phyloP scores from a whole-genome alignment of 108 stramenopile genomes.

The Cyclotella choctawhatcheeana region DNA sequence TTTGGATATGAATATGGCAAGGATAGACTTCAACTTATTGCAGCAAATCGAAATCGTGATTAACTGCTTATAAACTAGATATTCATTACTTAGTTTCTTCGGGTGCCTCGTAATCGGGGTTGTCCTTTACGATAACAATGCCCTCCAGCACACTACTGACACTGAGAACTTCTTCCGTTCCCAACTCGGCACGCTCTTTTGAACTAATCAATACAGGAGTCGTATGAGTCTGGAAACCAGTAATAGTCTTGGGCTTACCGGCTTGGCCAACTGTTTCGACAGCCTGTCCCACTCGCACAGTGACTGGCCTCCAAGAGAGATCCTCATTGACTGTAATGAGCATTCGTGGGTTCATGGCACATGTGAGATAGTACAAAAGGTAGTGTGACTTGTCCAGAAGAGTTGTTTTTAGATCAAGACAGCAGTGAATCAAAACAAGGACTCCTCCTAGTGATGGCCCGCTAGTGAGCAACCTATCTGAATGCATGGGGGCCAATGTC shows the following conservation, averaged over 20 bases:
- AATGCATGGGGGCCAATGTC: conserved; percentile 95
- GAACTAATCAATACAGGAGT: conserved; percentile 96
- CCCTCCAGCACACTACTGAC: conserved; percentile 93
- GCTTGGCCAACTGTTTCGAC: conserved; percentile 99
- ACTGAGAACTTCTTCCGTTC: conserved; percentile 92
- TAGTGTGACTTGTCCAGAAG: conserved; percentile 97
- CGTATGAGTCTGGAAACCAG: conserved; percentile 99
- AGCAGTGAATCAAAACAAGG: conserved; percentile 89
- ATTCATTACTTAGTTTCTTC: conserved; percentile 24
- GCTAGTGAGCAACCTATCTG: conserved; percentile 93
- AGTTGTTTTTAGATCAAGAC: conserved; percentile 93
- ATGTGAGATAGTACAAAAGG: conserved; percentile 94
- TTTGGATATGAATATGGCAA: no score
- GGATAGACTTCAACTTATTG: no score
- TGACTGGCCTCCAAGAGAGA: conserved; percentile 86
- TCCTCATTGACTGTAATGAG: conserved; percentile 96
- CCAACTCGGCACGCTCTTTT: conserved; percentile 97
- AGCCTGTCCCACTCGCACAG: conserved; percentile 98
- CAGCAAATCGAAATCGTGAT: background rate
- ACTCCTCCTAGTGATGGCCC: conserved; percentile 93
- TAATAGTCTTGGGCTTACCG: conserved; percentile 99
- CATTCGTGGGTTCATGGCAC: conserved; percentile 98
- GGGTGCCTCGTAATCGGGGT: conserved; percentile 80
- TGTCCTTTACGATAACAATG: conserved; percentile 93
- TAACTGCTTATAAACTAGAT: conserved; percentile 1